These are phyloP conservation scores for Takashimella tepidaria DNA, from an alignment of 1,284 basidiomycete species.

Conservation along the genomic window DNA sequence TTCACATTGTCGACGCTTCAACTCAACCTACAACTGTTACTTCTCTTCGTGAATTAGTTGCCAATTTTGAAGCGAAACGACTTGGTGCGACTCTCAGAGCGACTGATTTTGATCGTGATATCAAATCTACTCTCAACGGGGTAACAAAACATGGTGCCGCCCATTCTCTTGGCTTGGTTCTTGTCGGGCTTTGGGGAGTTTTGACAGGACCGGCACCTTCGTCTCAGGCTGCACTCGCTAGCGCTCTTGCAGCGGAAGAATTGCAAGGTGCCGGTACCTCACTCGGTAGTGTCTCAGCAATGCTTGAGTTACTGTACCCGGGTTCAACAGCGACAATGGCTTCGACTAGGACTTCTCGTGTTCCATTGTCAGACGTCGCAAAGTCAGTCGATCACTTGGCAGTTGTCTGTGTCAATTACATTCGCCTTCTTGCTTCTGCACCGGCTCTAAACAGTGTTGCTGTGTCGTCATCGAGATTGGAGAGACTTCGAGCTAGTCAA, in stretches of 20 bases:
- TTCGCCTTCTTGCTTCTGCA: constrained; percentile 35
- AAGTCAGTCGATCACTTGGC: constrained; percentile 43
- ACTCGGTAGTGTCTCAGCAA: constrained; percentile 31
- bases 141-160: constrained; percentile 35
- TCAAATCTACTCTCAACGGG: constrained; percentile 30
- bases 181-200: constrained; percentile 46
- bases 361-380: constrained; percentile 12
- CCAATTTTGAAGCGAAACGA: constrained; percentile 23
- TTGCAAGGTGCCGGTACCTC: constrained; percentile 28
- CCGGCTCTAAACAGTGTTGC: constrained; percentile 8
- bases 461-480: constrained; percentile 9
- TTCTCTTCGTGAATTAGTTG: constrained; percentile 25
- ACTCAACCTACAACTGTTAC: constrained; percentile 11
- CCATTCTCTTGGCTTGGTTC: constrained; percentile 44
- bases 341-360: background rate
- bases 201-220: constrained; percentile 33
- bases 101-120: constrained; percentile 40
- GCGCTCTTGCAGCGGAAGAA: constrained; percentile 43
- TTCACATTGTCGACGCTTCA: constrained; percentile 37
- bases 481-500: constrained; percentile 23
- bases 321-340: constrained; percentile 10
- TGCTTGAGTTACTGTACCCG: constrained; percentile 43
- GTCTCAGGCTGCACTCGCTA: constrained; percentile 38
- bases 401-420: constrained; percentile 41
- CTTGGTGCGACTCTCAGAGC: constrained; percentile 24